phyloP scores from a whole-genome alignment of 2,329 filamentous ascomycete genomes.

The Colletotrichum melonis region DNA sequence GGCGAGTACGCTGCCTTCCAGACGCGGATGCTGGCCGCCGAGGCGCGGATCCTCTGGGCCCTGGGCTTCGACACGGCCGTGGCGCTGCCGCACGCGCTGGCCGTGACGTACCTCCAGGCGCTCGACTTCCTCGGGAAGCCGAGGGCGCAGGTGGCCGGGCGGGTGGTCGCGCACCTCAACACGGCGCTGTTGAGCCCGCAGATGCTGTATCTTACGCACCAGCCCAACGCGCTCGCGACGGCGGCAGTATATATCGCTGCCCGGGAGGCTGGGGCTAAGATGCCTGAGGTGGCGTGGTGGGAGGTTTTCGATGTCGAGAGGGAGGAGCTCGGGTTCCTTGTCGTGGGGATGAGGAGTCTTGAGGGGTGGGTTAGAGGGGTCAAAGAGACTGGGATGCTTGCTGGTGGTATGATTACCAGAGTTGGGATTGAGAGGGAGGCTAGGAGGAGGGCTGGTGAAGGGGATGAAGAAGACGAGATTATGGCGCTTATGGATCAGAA shows the following conservation, averaged over 20 bases:
- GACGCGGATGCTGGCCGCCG: slow-evolving; percentile 74
- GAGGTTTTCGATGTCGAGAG: slow-evolving; percentile 96
- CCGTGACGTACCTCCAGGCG: slow-evolving; percentile 92
- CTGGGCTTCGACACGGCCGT: slow-evolving; percentile 85
- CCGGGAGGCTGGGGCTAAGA: slow-evolving; percentile 77
- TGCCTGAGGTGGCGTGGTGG: slow-evolving; percentile 94
- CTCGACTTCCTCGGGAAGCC: slow-evolving; percentile 72
- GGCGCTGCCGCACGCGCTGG: slow-evolving; percentile 85
- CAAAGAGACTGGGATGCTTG: slow-evolving; percentile 64
- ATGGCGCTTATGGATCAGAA: slow-evolving; percentile 48
- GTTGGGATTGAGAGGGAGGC: slow-evolving; percentile 70
- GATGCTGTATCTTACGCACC: slow-evolving; percentile 90
- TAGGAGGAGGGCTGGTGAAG: slow-evolving; percentile 58
- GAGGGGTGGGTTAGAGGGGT: slow-evolving; percentile 73
- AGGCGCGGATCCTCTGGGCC: slow-evolving; percentile 79
- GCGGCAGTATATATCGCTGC: slow-evolving; percentile 93
- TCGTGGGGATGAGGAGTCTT: slow-evolving; percentile 85
- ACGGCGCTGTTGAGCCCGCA: slow-evolving; percentile 88
- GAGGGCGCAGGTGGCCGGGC: slow-evolving; percentile 67
- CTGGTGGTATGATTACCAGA: slow-evolving; percentile 66
- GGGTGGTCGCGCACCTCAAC: slow-evolving; percentile 84
- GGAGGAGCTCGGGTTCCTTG: slow-evolving; percentile 93
- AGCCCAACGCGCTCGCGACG: slow-evolving; percentile 85
- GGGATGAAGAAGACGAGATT: slow-evolving; percentile 56
- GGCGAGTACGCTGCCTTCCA: slow-evolving; percentile 75